Conservation (phyloP, 352 stramenopile species). For the Peronospora tabacina region DNA sequence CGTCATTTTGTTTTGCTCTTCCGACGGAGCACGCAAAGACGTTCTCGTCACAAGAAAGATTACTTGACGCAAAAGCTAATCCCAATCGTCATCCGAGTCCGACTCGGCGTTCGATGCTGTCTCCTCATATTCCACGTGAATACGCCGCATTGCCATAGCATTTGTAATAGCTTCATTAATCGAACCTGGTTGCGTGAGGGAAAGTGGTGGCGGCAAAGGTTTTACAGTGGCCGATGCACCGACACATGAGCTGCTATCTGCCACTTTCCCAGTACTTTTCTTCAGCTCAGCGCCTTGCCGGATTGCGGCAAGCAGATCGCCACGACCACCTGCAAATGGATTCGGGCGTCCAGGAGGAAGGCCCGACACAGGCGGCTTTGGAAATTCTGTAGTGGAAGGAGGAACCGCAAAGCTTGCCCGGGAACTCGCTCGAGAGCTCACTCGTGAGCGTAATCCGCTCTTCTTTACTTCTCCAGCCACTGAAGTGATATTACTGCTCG, state of each 20-base stretch:
- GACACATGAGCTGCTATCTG: constrained; percentile 5
- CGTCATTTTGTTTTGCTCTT: constrained; percentile 20
- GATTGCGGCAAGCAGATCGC: constrained; percentile 72
- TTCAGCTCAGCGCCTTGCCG: constrained; percentile 56
- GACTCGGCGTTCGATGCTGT: constrained; percentile 46
- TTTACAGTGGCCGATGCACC: constrained; percentile 16
- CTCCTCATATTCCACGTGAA: constrained; percentile 77
- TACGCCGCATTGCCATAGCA: constrained; percentile 67
- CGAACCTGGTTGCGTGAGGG: constrained; percentile 38
- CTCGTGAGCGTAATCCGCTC: constrained; percentile 21
- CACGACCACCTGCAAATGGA: constrained; percentile 54
- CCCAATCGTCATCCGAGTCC: constrained; percentile 79
- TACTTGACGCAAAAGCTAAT: constrained; percentile 27
- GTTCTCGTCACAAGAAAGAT: constrained; percentile 9
- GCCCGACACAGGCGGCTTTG: constrained; percentile 30
- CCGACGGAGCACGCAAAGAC: constrained; percentile 19
- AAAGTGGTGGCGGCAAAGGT: constrained; percentile 21
- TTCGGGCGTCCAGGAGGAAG: constrained; percentile 55
- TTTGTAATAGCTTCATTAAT: constrained; percentile 80
- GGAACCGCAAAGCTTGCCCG: constrained; percentile 26
- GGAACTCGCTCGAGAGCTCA: constrained; percentile 34
- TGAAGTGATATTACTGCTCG: constrained; percentile 19
- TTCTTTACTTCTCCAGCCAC: constrained; percentile 16
- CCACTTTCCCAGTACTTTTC: constrained; percentile 20
- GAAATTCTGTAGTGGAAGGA: constrained; percentile 9